Percentiles rank a stretch among this genome's conserved stretches.
phyloP scores from a whole-genome alignment of 371 early-diverging fungal species.

The Syncephalastrum contaminatum region DNA sequence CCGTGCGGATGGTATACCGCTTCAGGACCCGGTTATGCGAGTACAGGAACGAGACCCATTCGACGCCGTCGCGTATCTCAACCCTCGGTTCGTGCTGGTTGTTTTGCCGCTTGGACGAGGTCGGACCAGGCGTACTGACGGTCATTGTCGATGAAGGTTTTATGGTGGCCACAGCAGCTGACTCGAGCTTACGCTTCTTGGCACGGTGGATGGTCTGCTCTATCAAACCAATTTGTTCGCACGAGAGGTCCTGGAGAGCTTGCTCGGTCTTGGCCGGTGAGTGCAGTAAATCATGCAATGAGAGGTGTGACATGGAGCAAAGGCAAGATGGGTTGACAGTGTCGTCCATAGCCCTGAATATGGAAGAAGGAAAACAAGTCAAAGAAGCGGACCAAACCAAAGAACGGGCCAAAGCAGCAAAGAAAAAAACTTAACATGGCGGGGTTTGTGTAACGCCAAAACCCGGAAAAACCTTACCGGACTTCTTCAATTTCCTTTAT shows the following conservation, averaged over 20 bases:
- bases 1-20: slow-evolving; percentile 77
- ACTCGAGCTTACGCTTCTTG: slow-evolving; percentile 40
- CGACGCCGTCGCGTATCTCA: slow-evolving; percentile 57
- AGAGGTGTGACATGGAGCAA: neutral
- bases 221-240: slow-evolving; percentile 39
- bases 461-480: too few relatives aligned
- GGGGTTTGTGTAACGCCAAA: too few relatives aligned
- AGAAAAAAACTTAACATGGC: too few relatives aligned
- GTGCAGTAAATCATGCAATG: slow-evolving; percentile 31
- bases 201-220: slow-evolving; percentile 37
- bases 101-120: slow-evolving; percentile 10
- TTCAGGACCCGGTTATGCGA: slow-evolving; percentile 62
- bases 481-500: too few relatives aligned
- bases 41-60: slow-evolving; percentile 72
- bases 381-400: too few relatives aligned
- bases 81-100: slow-evolving; percentile 39
- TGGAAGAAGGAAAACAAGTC: too few relatives aligned
- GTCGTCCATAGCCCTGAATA: too few relatives aligned
- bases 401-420: too few relatives aligned
- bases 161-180: neutral
- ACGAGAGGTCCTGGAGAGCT: slow-evolving; percentile 31
- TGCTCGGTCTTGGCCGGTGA: slow-evolving; percentile 40
- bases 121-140: slow-evolving; percentile 1
- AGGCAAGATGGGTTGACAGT: too few relatives aligned
- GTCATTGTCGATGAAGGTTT: neutral